Conservation (phyloP, 2,329 filamentous ascomycete species). For the Aureobasidium sp. region DNA sequence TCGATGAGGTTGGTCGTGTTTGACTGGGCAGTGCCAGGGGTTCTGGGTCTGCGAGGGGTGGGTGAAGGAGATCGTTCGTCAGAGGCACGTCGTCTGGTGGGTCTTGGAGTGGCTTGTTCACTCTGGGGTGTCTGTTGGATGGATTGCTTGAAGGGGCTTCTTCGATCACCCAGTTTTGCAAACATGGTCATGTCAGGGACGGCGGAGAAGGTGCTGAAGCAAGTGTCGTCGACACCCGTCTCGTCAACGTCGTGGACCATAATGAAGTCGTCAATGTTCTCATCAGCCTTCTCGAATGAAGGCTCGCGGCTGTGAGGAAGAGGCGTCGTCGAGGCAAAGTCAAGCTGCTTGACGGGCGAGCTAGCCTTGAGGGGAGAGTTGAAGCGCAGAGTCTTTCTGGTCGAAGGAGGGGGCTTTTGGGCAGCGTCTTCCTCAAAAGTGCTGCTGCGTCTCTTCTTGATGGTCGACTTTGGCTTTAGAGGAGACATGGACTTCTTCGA, state of each 20-base stretch:
- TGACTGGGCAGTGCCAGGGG: conserved; percentile 35
- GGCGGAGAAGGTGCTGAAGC: conserved; percentile 82
- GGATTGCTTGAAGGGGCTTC: conserved; percentile 13
- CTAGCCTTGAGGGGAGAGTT: conserved; percentile 19
- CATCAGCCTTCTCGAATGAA: not conserved
- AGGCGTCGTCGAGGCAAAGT: conserved; percentile 19
- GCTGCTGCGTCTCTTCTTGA: conserved; percentile 22
- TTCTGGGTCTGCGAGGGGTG: conserved; percentile 46
- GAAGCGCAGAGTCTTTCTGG: conserved; percentile 21
- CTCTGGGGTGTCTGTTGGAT: conserved; percentile 18
- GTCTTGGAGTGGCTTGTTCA: conserved; percentile 45
- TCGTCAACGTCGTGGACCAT: conserved; percentile 26
- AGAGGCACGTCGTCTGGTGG: conserved; percentile 38
- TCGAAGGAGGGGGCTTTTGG: conserved; percentile 11
- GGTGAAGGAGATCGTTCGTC: conserved; percentile 40
- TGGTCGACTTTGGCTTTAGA: conserved; percentile 22
- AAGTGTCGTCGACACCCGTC: conserved; percentile 56
- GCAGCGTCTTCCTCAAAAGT: conserved; percentile 2
- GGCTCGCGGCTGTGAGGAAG: conserved; percentile 18
- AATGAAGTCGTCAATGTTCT: not conserved
- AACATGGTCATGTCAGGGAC: conserved; percentile 83
- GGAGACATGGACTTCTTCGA: conserved; percentile 19
- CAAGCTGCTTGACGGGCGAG: conserved; percentile 10
- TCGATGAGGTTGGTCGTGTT: conserved; percentile 77
- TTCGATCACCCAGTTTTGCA: conserved; percentile 57